Evolutionary conservation across 2,329 filamentous ascomycete species (phyloP).

Genomic region (Fusarium camptoceras): DNA sequence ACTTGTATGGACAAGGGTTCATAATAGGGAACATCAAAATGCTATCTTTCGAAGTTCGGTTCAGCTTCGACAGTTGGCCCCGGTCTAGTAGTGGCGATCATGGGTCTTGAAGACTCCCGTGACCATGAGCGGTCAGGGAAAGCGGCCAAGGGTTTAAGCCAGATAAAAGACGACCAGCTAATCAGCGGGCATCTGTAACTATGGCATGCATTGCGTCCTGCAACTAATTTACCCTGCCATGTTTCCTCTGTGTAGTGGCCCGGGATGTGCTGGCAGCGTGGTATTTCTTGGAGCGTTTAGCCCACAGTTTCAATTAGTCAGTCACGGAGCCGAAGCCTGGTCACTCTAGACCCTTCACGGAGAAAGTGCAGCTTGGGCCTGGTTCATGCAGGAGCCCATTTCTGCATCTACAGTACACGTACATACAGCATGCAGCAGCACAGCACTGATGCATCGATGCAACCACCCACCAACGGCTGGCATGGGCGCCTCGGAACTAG

Average conservation of each 20-base stretch:
- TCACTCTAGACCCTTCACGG: conserved; percentile 26
- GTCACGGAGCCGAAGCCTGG: conserved; percentile 23
- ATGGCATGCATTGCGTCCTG: conserved; percentile 51
- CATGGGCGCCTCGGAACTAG: conserved; percentile 37
- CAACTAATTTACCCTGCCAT: conserved; percentile 46
- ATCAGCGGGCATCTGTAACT: conserved; percentile 46
- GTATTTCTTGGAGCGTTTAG: conserved; percentile 19
- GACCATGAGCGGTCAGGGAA: conserved; percentile 46
- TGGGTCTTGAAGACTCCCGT: conserved; percentile 43
- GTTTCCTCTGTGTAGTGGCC: conserved; percentile 33
- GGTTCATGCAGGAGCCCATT: conserved; percentile 48
- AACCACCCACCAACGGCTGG: conserved; percentile 37
- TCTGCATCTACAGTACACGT: conserved; percentile 38
- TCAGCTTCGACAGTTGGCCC: conserved; percentile 34
- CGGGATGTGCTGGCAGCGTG: conserved; percentile 43
- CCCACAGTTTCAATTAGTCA: conserved; percentile 10
- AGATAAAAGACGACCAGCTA: conserved; percentile 37
- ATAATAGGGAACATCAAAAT: conserved; percentile 33
- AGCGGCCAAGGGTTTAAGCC: conserved; percentile 29
- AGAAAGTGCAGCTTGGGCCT: conserved; percentile 39
- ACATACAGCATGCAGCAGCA: conserved; percentile 38
- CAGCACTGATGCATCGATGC: conserved; percentile 42
- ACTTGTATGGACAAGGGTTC: conserved; percentile 19
- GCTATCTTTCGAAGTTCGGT: conserved; percentile 11
- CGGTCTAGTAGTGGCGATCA: conserved; percentile 46